A percentile compares a stretch with the other conserved stretches of the same genome.
Evolutionary conservation across 2,329 filamentous ascomycete species (phyloP).

Genomic region (Neoscytalidium dimidiatum): DNA sequence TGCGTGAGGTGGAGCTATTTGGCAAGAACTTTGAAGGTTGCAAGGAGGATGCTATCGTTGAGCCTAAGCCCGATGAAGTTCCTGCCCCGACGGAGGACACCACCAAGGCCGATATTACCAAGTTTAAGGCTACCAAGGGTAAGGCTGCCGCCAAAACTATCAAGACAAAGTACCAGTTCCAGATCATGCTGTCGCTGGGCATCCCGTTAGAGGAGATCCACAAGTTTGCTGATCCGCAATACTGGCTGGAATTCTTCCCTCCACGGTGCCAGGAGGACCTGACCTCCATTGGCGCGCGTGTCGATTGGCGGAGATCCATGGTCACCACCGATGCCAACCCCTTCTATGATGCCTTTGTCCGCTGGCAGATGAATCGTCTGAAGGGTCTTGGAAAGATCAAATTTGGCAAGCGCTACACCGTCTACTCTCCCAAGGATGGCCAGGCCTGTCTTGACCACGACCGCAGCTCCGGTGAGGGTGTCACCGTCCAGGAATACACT

Average conservation of each 20-base stretch:
- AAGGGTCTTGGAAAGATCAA: slow-evolving; percentile 90
- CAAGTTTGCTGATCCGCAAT: slow-evolving; percentile 83
- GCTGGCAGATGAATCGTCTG: slow-evolving; percentile 96
- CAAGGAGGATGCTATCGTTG: slow-evolving; percentile 38
- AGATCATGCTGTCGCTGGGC: slow-evolving; percentile 90
- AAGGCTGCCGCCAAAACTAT: slow-evolving; percentile 88
- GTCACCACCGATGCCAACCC: slow-evolving; percentile 96
- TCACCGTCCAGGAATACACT: slow-evolving; percentile 88
- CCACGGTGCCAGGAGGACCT: slow-evolving; percentile 78
- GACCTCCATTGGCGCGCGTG: slow-evolving; percentile 78
- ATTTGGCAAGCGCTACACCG: slow-evolving; percentile 89
- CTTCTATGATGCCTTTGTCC: slow-evolving; percentile 92
- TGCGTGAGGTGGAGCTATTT: slow-evolving; percentile 85
- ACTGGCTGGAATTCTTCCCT: slow-evolving; percentile 93
- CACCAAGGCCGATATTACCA: slow-evolving; percentile 79
- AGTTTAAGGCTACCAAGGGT: slow-evolving; percentile 76
- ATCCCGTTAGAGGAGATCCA: slow-evolving; percentile 88
- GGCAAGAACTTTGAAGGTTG: slow-evolving; percentile 83
- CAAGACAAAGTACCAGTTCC: slow-evolving; percentile 94
- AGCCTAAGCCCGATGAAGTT: slow-evolving; percentile 51
- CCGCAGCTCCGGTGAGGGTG: slow-evolving; percentile 75
- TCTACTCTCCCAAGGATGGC: slow-evolving; percentile 88
- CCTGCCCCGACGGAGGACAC: slow-evolving; percentile 64
- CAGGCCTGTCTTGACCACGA: slow-evolving; percentile 90
- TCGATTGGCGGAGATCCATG: slow-evolving; percentile 92